Evolutionary conservation across 2,329 filamentous ascomycete genomes (phyloP).

Genomic region (Plectosphaerella sp.): DNA sequence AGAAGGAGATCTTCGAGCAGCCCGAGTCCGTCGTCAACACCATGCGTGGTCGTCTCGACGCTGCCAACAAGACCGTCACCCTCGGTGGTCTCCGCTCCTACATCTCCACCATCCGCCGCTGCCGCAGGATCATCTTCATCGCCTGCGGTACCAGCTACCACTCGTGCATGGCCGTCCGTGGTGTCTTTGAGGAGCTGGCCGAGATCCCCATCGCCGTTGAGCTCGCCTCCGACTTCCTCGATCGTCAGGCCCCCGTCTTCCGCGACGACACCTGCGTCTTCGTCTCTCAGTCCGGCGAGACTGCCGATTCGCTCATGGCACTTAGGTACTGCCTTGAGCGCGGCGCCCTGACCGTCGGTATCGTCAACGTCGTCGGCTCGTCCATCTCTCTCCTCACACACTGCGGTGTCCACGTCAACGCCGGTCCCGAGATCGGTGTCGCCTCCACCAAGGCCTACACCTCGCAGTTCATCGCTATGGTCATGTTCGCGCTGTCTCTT

Average conservation of each 20-base stretch:
- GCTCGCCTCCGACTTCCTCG: slow-evolving; percentile 95
- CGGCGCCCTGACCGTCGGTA: slow-evolving; percentile 92
- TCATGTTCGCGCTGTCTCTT: slow-evolving; percentile 97
- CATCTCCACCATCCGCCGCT: slow-evolving; percentile 92
- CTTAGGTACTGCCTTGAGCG: slow-evolving; percentile 97
- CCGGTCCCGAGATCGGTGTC: slow-evolving; percentile 96
- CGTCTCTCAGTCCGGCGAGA: slow-evolving; percentile 98
- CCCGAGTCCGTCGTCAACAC: slow-evolving; percentile 99
- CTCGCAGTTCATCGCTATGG: slow-evolving; percentile 98
- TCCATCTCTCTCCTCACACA: slow-evolving; percentile 98
- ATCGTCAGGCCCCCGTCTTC: slow-evolving; percentile 95
- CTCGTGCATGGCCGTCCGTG: slow-evolving; percentile 98
- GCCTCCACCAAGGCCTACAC: slow-evolving; percentile 99
- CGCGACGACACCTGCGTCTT: slow-evolving; percentile 98
- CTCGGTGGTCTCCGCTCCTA: slow-evolving; percentile 95
- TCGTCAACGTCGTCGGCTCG: slow-evolving; percentile 97
- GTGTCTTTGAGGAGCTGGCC: slow-evolving; percentile 94
- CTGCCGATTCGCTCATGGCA: slow-evolving; percentile 94
- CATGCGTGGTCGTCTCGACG: slow-evolving; percentile 97
- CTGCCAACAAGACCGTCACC: slow-evolving; percentile 89
- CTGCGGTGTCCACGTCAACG: slow-evolving; percentile 99
- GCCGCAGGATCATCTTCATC: slow-evolving; percentile 97
- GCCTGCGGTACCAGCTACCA: slow-evolving; percentile 98
- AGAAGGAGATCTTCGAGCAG: slow-evolving; percentile 99
- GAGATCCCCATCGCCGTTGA: slow-evolving; percentile 98